Base-by-base conservation (phyloP, 305 asterid genomes). In the Petunia hybrid region DNA sequence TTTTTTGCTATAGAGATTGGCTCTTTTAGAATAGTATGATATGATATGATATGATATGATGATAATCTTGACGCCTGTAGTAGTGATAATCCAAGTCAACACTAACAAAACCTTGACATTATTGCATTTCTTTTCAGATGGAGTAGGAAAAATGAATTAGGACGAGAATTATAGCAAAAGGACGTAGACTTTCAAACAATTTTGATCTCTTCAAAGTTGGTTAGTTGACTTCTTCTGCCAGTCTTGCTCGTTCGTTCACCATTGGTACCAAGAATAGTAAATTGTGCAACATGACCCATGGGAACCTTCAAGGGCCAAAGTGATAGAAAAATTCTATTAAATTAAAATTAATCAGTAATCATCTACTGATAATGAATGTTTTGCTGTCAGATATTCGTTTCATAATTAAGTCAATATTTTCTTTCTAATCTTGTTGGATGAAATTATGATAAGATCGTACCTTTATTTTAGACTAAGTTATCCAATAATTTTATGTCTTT, bases 111-210 rank as follows among this genome's bases (percentile, higher is more conserved):
- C 55, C 7, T 7, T 7, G 53, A n/a, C 8, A 41, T 41, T 41
- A 7, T 67, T n/a, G 7, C 2, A 51, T 51, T 9, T 13, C 56
- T 51, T 51, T 51, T 51, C 14, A 10, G 10, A 51, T 22, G 31
- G 31, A 22, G 31, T 9, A 2, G 56, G 56, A 51, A 51, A 51
- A 51, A 48, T 51, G 57, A 51, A 51, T 51, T 66, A 2, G 14
- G 55, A 67, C 43, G 14, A 68, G n/a, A 69, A 43, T 69, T 43
- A 39, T 63, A 63, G 69, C 7, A 43, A 69, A 22, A 69, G 57
- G 55, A 69, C 57, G 16, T 16, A 36, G 16, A 43, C 8, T 69
- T 22, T 3, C 77, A 69, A 22, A 45, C 62, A 48, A 48, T 35
- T 71, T 10, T 31, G 78, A 35, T 48, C 5, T 35, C 14, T 48